Percentiles rank a stretch among this genome's conserved stretches.
Evolutionary conservation across 1,284 basidiomycete genomes (phyloP).

Genomic region (Puccinia horiana): DNA sequence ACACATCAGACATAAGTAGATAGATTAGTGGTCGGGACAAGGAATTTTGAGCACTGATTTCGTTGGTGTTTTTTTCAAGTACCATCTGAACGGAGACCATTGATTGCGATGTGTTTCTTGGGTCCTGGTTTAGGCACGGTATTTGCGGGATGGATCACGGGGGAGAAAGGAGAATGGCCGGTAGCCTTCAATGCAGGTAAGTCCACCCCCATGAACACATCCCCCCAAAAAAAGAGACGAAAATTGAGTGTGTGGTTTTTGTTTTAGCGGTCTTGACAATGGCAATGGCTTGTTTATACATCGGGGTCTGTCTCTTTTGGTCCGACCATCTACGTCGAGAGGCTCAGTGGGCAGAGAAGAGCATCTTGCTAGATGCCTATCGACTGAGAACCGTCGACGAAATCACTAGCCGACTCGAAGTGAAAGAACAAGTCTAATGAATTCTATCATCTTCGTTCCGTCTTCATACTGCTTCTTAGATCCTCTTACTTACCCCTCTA

Average conservation of each 20-base stretch:
- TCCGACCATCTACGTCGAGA: conserved; percentile 35
- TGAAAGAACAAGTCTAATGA: background rate
- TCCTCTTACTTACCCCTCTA: too few species aligned
- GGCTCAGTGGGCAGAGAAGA: conserved; percentile 15
- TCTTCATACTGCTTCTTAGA: background rate
- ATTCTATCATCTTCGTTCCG: background rate
- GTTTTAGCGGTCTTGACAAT: conserved; percentile 23
- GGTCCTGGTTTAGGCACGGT: conserved; percentile 11
- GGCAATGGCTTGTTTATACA: conserved; percentile 20
- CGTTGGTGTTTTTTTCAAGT: background rate
- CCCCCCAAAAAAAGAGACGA: background rate
- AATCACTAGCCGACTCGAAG: background rate
- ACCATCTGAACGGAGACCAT: conserved; percentile 1
- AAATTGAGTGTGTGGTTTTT: background rate
- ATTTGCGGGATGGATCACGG: conserved; percentile 45
- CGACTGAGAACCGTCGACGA: conserved; percentile 13
- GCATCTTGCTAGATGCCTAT: background rate
- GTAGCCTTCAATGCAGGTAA: conserved; percentile 36
- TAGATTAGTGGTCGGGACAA: background rate
- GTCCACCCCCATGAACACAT: background rate
- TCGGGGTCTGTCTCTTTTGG: conserved; percentile 23
- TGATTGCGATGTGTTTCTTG: conserved; percentile 26
- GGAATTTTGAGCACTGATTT: background rate
- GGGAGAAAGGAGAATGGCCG: conserved; percentile 40
- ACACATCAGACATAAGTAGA: background rate